Base-by-base conservation (phyloP, 176 grass and related monocot species). In the Ensete ventricosum region DNA sequence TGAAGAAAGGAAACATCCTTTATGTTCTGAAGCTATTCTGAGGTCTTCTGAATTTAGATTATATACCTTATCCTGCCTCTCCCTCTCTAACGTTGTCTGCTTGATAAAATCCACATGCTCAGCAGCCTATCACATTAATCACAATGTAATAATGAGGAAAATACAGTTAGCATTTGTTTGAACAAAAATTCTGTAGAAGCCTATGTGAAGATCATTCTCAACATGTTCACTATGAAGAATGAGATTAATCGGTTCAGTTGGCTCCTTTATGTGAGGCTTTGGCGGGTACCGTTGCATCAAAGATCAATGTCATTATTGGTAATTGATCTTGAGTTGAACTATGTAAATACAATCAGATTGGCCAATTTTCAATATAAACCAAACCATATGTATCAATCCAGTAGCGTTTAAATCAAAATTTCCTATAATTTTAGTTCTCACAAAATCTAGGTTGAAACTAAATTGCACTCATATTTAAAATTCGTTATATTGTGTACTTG, bases 191-290 rank as follows among this genome's bases (percentile, higher is more conserved):
- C 27, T 62, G 72, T 74, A 52, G 16, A 76, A 74, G 72, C 84
- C 92, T 83, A 96, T 89, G 16, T 83, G 68, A 27, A 89, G 81
- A 79, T 96, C 89, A n/a, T 83, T 92, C 74, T 80, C 89, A 53
- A 87, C 82, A 43, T 89, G 92, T 51, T 87, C 92, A 22, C 84
- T 96, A 53, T 96, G 86, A 13, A 96, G 85, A 69, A 96, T 52
- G 62, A 92, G 82, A 69, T 96, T 89, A 53, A 85, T 14, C 1
- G 92, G 84, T 58, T 96, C 92, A 9, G 92, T 96, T 52, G 55
- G 85, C 77, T 96, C 92, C 82, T 96, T 96, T 34, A 92, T 60
- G 0, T 75, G 80, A 51, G 92, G 89, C 78, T 82, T 96, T 43
- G 34, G 34, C 0, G 34, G 4, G 34, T 43, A 43, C 34, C 4